phyloP scores from a whole-genome alignment of 2,329 filamentous ascomycete species.

The Beauveria scarabaeidicola region DNA sequence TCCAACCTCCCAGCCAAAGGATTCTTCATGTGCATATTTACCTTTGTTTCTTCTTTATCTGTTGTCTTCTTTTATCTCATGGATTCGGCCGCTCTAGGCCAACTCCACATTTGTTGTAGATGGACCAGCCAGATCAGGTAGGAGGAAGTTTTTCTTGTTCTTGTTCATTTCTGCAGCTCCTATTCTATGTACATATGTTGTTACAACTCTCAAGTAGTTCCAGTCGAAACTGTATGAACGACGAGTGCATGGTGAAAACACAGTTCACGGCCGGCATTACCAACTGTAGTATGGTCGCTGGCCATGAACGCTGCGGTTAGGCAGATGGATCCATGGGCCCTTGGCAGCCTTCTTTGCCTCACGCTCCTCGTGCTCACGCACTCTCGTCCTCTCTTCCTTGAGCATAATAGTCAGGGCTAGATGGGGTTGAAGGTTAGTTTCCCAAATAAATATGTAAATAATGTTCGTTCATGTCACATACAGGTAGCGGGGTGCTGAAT shows the following conservation, averaged over 20 bases:
- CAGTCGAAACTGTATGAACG: not conserved
- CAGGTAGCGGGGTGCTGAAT: slow-evolving; percentile 66
- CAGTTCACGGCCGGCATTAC: slow-evolving; percentile 38
- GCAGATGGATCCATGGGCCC: slow-evolving; percentile 80
- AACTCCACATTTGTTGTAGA: not conserved
- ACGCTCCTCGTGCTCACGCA: slow-evolving; percentile 71
- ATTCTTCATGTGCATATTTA: not conserved
- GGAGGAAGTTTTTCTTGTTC: not conserved
- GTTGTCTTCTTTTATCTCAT: not conserved
- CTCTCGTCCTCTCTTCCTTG: slow-evolving; percentile 88
- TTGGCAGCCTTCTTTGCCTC: slow-evolving; percentile 65
- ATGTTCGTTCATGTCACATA: slow-evolving; percentile 36
- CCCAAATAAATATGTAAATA: slow-evolving; percentile 9
- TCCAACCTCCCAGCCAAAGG: not conserved
- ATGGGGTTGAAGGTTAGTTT: slow-evolving; percentile 10
- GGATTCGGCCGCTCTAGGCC: not conserved
- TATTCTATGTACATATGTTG: slow-evolving; percentile 26
- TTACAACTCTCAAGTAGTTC: slow-evolving; percentile 6
- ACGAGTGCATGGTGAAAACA: slow-evolving; percentile 12
- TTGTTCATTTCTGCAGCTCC: slow-evolving; percentile 1
- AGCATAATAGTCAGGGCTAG: slow-evolving; percentile 68
- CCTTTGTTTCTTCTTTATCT: not conserved
- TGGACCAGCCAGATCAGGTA: slow-evolving; percentile 15
- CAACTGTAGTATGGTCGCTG: slow-evolving; percentile 89
- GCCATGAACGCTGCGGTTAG: slow-evolving; percentile 72